These are phyloP conservation scores for Barnettozyma californica DNA, from an alignment of 805 yeast genomes.

Conservation along the genomic window DNA sequence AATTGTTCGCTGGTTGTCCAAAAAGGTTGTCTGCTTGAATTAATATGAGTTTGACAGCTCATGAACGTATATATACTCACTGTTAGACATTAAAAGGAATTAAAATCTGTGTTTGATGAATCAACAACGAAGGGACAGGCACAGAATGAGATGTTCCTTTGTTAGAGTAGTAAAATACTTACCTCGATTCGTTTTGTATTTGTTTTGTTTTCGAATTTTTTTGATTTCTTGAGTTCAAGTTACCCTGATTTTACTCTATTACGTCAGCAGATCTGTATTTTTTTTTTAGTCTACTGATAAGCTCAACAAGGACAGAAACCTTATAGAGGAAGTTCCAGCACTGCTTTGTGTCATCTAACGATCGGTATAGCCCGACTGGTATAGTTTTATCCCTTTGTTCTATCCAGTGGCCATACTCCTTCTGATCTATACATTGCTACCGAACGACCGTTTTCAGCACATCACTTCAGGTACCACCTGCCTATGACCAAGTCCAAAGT, in stretches of 20 bases:
- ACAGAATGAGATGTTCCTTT: not conserved
- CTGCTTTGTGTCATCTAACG: too few species aligned
- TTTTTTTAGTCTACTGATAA: too few species aligned
- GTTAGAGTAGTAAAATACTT: not conserved
- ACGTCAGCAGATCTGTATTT: too few species aligned
- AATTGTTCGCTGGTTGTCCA: constrained; percentile 10
- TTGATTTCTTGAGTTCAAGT: not conserved
- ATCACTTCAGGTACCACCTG: too few species aligned
- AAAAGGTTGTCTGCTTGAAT: not conserved
- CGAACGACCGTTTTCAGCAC: too few species aligned
- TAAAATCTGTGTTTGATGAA: not conserved
- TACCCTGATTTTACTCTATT: not conserved
- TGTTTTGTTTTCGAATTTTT: not conserved
- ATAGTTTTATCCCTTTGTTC: too few species aligned
- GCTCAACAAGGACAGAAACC: too few species aligned
- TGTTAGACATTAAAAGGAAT: not conserved
- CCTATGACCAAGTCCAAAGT: constrained; percentile 10
- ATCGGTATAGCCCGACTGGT: too few species aligned
- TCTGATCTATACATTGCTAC: too few species aligned
- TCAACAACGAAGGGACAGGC: not conserved
- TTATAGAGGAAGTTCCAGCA: too few species aligned
- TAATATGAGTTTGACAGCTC: not conserved
- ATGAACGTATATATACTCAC: not conserved
- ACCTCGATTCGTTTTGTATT: not conserved
- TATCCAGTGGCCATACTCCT: too few species aligned